These are phyloP conservation scores for Claviceps spartinae DNA, from an alignment of 2,329 filamentous ascomycete genomes.

Conservation along the genomic window DNA sequence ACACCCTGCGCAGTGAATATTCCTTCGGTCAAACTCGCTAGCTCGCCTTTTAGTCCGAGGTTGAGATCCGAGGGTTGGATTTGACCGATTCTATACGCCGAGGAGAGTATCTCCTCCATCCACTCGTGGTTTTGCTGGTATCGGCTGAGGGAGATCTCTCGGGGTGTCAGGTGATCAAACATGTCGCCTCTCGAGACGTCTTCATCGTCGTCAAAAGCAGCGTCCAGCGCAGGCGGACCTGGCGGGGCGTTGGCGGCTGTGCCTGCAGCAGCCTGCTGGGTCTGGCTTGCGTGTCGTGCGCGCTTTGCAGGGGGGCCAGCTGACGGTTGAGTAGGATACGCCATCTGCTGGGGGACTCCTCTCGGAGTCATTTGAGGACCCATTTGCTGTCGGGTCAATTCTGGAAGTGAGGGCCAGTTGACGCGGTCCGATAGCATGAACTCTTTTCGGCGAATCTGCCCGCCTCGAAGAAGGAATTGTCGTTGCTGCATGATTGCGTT, in stretches of 20 bases:
- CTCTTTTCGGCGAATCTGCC: conserved; percentile 76
- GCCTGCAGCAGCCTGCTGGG: conserved; percentile 16
- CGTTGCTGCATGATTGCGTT: conserved; percentile 48
- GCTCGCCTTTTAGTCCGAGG: conserved; percentile 69
- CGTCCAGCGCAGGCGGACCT: conserved; percentile 25
- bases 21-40: conserved; percentile 68
- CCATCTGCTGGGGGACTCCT: conserved; percentile 45
- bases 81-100: conserved; percentile 72
- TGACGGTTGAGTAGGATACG: conserved; percentile 41
- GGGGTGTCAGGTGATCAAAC: conserved; percentile 77
- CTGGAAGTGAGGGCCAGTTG: conserved; percentile 77
- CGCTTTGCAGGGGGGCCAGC: conserved; percentile 43
- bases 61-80: conserved; percentile 81
- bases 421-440: conserved; percentile 85
- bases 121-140: conserved; percentile 96
- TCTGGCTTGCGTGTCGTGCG: conserved; percentile 31
- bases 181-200: conserved; percentile 77
- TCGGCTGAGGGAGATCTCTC: conserved; percentile 74
- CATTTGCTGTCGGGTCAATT: conserved; percentile 36
- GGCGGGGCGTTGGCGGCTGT: conserved; percentile 16
- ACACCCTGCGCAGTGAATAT: conserved; percentile 57
- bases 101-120: conserved; percentile 96
- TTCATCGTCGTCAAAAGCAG: conserved; percentile 69
- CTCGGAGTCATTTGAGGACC: conserved; percentile 31
- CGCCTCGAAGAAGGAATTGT: conserved; percentile 55